Conservation (phyloP, 106 monocot species). For the Chionographis japonica region DNA sequence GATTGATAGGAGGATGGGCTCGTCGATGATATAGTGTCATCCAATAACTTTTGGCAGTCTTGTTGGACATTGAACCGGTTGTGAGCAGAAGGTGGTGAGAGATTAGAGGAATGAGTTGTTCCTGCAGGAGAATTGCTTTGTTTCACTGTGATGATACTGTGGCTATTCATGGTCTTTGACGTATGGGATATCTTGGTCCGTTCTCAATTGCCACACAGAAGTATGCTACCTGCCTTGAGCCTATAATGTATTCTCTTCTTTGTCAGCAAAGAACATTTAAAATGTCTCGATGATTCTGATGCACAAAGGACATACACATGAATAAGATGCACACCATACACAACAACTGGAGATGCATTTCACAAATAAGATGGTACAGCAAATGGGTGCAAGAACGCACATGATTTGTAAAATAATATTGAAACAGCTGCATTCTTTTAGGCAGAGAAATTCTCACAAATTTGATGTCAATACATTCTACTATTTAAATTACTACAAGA, state of each 20-base stretch:
- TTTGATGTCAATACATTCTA: too few species aligned
- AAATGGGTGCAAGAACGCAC: too few species aligned
- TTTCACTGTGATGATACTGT: conserved; percentile 22
- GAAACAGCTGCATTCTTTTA: too few species aligned
- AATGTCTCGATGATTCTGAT: background rate
- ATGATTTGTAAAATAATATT: too few species aligned
- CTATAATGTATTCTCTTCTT: background rate
- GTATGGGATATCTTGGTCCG: background rate
- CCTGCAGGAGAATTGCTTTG: conserved; percentile 29
- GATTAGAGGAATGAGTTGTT: background rate
- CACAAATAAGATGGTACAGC: too few species aligned
- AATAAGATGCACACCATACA: background rate
- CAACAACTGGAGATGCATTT: background rate
- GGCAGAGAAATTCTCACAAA: too few species aligned
- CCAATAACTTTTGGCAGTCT: conserved; percentile 1
- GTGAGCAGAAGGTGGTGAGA: conserved; percentile 13
- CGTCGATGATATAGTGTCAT: conserved; percentile 11
- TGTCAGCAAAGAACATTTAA: background rate
- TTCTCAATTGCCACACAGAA: background rate
- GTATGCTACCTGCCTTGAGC: background rate
- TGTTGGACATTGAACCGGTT: conserved; percentile 8
- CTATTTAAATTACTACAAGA: too few species aligned
- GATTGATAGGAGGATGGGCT: conserved; percentile 10
- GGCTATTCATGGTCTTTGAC: conserved; percentile 24
- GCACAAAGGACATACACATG: background rate